Conservation (phyloP, 2,329 filamentous ascomycete genomes). For the Coniella vitis region DNA sequence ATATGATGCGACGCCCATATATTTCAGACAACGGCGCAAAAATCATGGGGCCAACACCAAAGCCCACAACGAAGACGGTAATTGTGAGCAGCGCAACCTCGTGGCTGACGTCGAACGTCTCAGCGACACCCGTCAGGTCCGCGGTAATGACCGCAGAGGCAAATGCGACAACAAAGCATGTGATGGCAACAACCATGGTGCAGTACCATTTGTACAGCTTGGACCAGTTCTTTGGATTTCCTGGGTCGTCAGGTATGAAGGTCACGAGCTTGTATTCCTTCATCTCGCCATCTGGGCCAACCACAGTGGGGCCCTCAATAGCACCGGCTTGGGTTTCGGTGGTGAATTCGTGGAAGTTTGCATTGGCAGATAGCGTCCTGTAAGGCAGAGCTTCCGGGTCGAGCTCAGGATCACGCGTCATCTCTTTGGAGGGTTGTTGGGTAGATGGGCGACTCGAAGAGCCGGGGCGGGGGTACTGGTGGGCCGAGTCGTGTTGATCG, state of each 20-base stretch:
- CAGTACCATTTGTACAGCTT: conserved; percentile 74
- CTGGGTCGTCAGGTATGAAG: conserved; percentile 64
- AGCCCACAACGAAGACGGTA: conserved; percentile 73
- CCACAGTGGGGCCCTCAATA: conserved; percentile 40
- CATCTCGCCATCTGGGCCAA: conserved; percentile 20
- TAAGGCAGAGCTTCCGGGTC: conserved; percentile 54
- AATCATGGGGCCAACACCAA: conserved; percentile 73
- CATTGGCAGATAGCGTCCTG: conserved; percentile 52
- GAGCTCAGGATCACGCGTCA: conserved; percentile 30
- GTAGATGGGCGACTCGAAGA: conserved; percentile 13
- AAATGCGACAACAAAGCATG: conserved; percentile 69
- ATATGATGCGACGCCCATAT: conserved; percentile 64
- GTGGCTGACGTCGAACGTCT: conserved; percentile 60
- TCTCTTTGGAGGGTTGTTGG: conserved; percentile 27
- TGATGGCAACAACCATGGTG: conserved; percentile 75
- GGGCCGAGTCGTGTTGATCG: conserved; percentile 1
- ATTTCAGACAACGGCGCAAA: conserved; percentile 77
- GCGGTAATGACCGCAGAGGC: conserved; percentile 71
- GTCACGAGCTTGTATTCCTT: conserved; percentile 47
- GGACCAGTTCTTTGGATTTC: conserved; percentile 82
- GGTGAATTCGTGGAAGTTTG: conserved; percentile 62
- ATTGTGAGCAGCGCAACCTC: conserved; percentile 69
- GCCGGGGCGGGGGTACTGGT: conserved; percentile 2
- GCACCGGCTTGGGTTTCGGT: conserved; percentile 54
- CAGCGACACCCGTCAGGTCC: conserved; percentile 57